Base-by-base conservation (phyloP, 2,329 filamentous ascomycete species). In the Pseudogymnoascus sp. region DNA sequence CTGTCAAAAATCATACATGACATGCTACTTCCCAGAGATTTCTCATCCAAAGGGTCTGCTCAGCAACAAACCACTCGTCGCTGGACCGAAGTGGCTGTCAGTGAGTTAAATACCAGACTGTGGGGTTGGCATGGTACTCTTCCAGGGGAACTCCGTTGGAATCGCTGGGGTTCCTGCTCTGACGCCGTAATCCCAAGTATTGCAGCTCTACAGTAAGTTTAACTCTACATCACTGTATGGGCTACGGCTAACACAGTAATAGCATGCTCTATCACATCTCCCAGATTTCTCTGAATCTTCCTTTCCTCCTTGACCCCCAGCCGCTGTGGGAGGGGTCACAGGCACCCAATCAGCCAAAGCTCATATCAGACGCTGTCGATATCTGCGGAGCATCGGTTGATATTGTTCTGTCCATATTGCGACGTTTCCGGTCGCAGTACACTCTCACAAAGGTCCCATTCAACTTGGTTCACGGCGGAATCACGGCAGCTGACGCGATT, bases 401-500 rank as follows among this genome's bases (percentile, higher is more conserved):
- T 24, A 41, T 47, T 5, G 59, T 61, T 13, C 4, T 61, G 2
- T 63, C 61, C 3, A 63, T 64, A 35, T 9, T 63, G n/a, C 63
- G 44, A 24, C 63, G 63, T n/a, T 63, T 63, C 26, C 62, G 61
- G 54, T 24, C 61, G 10, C 61, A 64, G n/a, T 36, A 64, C 33
- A 40, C 33, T 1, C 59, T 64, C 10, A 61, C 29, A 40, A 59
- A 39, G 10, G 61, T 44, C 2, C 61, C 63, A 2, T 47, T 64
- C 2, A 10, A 29, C 24, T 64, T 64, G 31, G 63, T 63, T 31
- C 59, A 64, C 8, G 63, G 63, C 9, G 33, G 47, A 13, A 64
- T 64, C 40, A 62, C 10, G 11, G 63, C 63, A 10, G 39, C 39
- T n/a, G 61, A 64, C 26, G 61, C 59, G n/a, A 59, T 50, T 24